phyloP scores from a whole-genome alignment of 2,329 filamentous ascomycete species.

The Penicillium sp. region DNA sequence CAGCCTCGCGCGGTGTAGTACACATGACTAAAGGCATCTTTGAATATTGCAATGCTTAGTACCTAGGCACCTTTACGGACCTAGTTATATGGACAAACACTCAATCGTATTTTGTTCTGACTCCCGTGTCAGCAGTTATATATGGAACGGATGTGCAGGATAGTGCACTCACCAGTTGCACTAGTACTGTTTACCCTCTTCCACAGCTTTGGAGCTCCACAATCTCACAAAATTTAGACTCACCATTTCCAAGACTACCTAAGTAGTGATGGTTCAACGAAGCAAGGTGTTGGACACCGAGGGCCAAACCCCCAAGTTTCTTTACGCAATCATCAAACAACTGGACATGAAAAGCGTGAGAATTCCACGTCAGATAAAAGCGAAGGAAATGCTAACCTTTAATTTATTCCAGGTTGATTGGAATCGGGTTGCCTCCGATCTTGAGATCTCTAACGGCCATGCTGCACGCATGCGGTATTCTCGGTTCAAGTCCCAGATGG shows the following conservation, averaged over 20 bases:
- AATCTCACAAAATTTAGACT: not conserved
- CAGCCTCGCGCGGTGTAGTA: not conserved
- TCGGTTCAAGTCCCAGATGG: conserved; percentile 54
- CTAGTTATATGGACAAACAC: not conserved
- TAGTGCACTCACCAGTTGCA: not conserved
- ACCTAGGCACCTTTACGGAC: not conserved
- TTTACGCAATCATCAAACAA: conserved; percentile 58
- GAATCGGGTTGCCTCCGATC: conserved; percentile 49
- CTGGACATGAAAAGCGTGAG: conserved; percentile 53
- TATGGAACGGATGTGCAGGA: not conserved
- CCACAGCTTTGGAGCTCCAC: not conserved
- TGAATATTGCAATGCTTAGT: not conserved
- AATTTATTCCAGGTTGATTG: conserved; percentile 49
- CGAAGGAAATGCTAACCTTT: no score
- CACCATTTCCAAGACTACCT: not conserved
- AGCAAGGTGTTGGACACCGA: conserved; percentile 49
- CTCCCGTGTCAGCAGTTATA: not conserved
- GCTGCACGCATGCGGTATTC: conserved; percentile 58
- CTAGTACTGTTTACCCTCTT: no score
- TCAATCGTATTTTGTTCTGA: not conserved
- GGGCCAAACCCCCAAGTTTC: conserved; percentile 50
- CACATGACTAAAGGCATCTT: not conserved
- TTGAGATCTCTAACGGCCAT: conserved; percentile 56
- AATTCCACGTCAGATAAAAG: not conserved
- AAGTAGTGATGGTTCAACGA: conserved; percentile 35